Evolutionary conservation across 805 yeast species (phyloP), one percentile per base, ranked within the genome.

Genomic region (Yarrowia hollandica): DNA sequence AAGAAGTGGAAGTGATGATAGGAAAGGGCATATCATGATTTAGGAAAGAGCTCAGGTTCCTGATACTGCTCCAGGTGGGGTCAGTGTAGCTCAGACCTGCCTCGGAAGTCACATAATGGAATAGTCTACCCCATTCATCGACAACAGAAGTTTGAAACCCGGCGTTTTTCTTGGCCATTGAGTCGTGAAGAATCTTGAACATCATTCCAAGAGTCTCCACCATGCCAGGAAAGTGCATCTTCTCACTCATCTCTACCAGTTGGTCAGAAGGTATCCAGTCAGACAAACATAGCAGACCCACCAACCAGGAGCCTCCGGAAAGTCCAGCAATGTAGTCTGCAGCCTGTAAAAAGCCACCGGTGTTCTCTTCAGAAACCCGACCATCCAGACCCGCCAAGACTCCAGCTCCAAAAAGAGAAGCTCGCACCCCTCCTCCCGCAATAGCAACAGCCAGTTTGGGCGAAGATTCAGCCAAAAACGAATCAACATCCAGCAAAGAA

Each of bases 221-320:
- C 71, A 64, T 74, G 71, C 67, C 83, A 82, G 9, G 60, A 62
- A 42, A 63, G 48, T 15, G 63, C 65, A 38, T 63, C 19, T 38
- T 38, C 19, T 38, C 44, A 15, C 44, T 38, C 44, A 38, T 38
- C 19, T 23, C 65, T 31, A 25, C 48, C 16, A 41, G 15, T 6
- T 41, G 31, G 15, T 23, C 48, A 3, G 31, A 14, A 7, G 48
- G 55, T 54, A 38, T 63, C 65, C 75, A 78, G 63, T 76, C 75
- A 63, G 77, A 69, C 12, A 75, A 58, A 6, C 74, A 67, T 26
- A 79, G 63, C 18, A 80, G 78, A 42, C 85, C 79, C 1, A 85
- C 80, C 8, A 83, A 69, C 90, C 91, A 85, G 44, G 85, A 79
- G 0, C 90, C 91, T 1, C 90, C 90, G 2, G 89, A 83, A 1